phyloP scores from a whole-genome alignment of 2,329 filamentous ascomycete species.

The Dryadomyces quercivorus region DNA sequence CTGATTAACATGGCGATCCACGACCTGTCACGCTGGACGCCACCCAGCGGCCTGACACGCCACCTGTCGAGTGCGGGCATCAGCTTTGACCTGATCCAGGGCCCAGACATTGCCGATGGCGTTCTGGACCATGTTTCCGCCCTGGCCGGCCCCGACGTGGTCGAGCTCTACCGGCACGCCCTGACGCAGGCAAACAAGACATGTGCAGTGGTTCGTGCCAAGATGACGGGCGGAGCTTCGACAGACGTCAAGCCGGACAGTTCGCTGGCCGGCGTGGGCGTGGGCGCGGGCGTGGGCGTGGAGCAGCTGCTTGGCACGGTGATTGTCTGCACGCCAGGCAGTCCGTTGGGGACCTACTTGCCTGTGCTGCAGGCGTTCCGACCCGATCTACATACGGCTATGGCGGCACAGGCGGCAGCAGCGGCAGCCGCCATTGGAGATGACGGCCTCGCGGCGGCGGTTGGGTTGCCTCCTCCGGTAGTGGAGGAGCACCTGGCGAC shows the following conservation, averaged over 20 bases:
- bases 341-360: constrained; percentile 55
- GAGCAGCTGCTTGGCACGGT: constrained; percentile 65
- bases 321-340: constrained; percentile 63
- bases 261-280: constrained; percentile 45
- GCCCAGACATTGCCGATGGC: constrained; percentile 60
- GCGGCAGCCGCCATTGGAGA: background rate
- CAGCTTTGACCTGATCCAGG: constrained; percentile 74
- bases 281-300: too few species aligned
- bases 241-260: background rate
- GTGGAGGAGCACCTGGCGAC: constrained; percentile 32
- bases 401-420: background rate
- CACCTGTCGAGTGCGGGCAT: constrained; percentile 61
- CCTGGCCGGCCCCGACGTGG: constrained; percentile 62
- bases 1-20: constrained; percentile 59
- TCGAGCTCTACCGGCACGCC: constrained; percentile 68
- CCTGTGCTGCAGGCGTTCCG: constrained; percentile 47
- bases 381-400: constrained; percentile 16
- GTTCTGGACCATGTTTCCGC: constrained; percentile 65
- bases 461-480: background rate
- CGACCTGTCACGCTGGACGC: constrained; percentile 59
- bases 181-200: constrained; percentile 52
- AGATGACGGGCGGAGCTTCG: constrained; percentile 20
- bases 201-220: constrained; percentile 75
- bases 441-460: background rate
- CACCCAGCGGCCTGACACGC: constrained; percentile 65